Evolutionary conservation across 1,284 basidiomycete species (phyloP).

Genomic region (Ceratobasidium sp.): DNA sequence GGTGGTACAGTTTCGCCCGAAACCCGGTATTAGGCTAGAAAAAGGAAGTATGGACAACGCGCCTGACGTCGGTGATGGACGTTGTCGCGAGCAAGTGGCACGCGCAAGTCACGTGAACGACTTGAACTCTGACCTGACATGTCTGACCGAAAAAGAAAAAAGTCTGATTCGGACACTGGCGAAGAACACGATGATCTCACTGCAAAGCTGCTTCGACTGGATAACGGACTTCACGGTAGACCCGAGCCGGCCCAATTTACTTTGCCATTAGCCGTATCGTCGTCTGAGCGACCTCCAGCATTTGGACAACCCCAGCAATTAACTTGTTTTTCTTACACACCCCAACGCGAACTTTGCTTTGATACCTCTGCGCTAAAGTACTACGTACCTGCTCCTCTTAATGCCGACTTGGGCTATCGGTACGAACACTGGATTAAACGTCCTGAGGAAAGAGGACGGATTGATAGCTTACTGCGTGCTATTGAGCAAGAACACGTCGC

Average conservation of each 20-base stretch:
- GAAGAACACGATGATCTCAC: background rate
- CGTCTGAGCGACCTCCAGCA: constrained; percentile 56
- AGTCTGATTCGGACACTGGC: background rate
- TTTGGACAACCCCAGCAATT: constrained; percentile 73
- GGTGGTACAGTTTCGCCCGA: no score
- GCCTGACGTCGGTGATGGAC: background rate
- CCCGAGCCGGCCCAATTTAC: background rate
- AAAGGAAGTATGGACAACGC: background rate
- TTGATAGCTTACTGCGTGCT: constrained; percentile 75
- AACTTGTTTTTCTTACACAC: constrained; percentile 74
- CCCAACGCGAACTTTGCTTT: constrained; percentile 52
- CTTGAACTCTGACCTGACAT: constrained; percentile 8
- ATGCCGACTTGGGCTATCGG: constrained; percentile 65
- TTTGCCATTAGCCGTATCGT: constrained; percentile 16
- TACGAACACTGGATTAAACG: constrained; percentile 72
- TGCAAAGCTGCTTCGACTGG: constrained; percentile 4
- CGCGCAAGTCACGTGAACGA: constrained; percentile 5
- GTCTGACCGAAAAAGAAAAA: constrained; percentile 33
- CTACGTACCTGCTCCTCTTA: constrained; percentile 71
- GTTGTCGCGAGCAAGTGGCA: background rate
- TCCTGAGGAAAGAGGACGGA: constrained; percentile 71
- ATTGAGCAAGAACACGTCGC: constrained; percentile 60
- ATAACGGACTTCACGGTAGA: background rate
- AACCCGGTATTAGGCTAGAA: background rate
- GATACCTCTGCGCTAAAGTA: constrained; percentile 75